A percentile compares a stretch with the other conserved stretches of the same genome.
phyloP scores from a whole-genome alignment of 768 basidiomycete genomes.

The Fibroporia radiculosa region DNA sequence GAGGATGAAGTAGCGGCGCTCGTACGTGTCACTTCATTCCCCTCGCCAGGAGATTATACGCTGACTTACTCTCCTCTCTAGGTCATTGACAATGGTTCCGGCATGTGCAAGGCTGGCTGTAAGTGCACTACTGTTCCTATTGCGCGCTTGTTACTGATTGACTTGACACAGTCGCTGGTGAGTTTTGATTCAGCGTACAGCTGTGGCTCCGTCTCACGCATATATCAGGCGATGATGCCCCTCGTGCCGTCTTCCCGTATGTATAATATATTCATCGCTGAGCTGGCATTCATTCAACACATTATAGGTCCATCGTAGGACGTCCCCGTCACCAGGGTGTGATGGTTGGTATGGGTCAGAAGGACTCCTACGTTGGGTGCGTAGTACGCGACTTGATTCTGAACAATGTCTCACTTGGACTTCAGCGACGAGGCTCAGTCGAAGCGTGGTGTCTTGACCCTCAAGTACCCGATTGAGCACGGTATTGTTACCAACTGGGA shows the following conservation, averaged over 20 bases:
- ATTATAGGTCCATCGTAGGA: conserved; percentile 53
- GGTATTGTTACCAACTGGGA: conserved; percentile 73
- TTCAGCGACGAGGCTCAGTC: conserved; percentile 63
- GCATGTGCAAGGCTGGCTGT: conserved; percentile 99
- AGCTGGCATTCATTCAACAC: neutral
- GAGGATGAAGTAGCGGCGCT: conserved; percentile 61
- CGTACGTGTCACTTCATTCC: conserved; percentile 22
- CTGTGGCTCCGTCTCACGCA: too few relatives aligned
- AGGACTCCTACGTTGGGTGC: conserved; percentile 70
- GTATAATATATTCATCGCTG: conserved; percentile 19
- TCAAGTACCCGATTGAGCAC: conserved; percentile 67
- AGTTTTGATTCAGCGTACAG: too few relatives aligned
- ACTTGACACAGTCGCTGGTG: conserved; percentile 14
- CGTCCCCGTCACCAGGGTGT: conserved; percentile 69
- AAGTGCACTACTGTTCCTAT: conserved; percentile 26
- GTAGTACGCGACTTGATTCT: conserved; percentile 8
- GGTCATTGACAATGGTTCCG: conserved; percentile 93
- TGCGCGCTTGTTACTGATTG: neutral
- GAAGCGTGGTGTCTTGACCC: conserved; percentile 64
- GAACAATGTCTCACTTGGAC: conserved; percentile 1
- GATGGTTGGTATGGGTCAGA: conserved; percentile 75
- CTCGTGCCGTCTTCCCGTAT: conserved; percentile 95
- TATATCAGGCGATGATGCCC: conserved; percentile 82
- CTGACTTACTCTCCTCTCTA: conserved; percentile 21
- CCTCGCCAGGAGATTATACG: neutral